These are phyloP conservation scores for Clonostachys chloroleuca DNA, from an alignment of 2,329 filamentous ascomycete genomes.

Conservation along the genomic window DNA sequence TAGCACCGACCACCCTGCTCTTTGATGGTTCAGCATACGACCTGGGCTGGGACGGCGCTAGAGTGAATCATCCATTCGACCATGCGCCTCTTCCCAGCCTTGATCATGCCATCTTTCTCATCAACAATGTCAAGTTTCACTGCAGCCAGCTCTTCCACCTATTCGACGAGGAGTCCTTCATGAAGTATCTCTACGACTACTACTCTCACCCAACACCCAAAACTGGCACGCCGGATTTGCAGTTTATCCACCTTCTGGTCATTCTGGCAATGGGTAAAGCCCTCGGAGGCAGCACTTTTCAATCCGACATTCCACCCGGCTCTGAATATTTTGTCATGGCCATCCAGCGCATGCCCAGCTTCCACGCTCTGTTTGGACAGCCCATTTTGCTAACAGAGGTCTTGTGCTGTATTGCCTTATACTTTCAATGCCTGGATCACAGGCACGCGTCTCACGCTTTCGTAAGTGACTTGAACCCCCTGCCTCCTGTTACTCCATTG, in stretches of 20 bases:
- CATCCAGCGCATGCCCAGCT: not conserved
- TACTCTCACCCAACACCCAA: conserved; percentile 7
- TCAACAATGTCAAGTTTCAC: conserved; percentile 53
- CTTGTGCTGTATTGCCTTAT: conserved; percentile 45
- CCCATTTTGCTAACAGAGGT: conserved; percentile 42
- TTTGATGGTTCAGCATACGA: conserved; percentile 49
- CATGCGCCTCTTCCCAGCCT: conserved; percentile 34
- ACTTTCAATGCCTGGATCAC: conserved; percentile 46
- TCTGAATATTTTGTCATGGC: not conserved
- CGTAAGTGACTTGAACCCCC: conserved; percentile 22
- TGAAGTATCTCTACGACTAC: conserved; percentile 22
- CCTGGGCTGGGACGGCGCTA: conserved; percentile 36
- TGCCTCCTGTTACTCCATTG: too few species aligned
- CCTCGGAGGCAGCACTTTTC: not conserved
- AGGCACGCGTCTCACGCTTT: conserved; percentile 37
- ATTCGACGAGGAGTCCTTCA: conserved; percentile 48
- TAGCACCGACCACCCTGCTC: conserved; percentile 35
- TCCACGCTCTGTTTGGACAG: conserved; percentile 29
- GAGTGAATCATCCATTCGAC: not conserved
- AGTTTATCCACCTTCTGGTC: not conserved
- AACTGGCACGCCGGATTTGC: not conserved
- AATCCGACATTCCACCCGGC: not conserved
- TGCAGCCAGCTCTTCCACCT: conserved; percentile 49
- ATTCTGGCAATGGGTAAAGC: conserved; percentile 1
- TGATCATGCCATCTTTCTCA: conserved; percentile 46